Base-by-base conservation (phyloP, 495 filamentous ascomycete genomes). In the Hyaloscypha variabilis region DNA sequence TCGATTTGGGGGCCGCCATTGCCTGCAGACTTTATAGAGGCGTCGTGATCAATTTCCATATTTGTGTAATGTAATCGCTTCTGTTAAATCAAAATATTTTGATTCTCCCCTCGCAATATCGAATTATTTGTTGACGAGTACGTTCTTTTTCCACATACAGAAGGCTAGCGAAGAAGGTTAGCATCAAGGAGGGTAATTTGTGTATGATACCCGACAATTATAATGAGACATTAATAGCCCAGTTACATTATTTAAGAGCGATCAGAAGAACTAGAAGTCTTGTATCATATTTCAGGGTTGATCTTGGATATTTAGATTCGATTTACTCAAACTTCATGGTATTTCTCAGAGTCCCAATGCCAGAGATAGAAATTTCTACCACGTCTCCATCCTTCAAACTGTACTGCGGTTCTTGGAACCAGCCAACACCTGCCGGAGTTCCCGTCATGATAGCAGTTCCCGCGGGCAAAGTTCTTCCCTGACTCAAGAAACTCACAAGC, bases 1-100 rank as follows among this genome's bases (percentile, higher is more conserved):
- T 52, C 30, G n/a, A 52, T 68, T 25, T 68, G 62, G 66, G 62
- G 66, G 19, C 65, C 65, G 17, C n/a, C 49, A 6, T 31, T 62
- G 25, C 59, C 59, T 21, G 23, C 24, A 2, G 26, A 30, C 14
- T 58, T 58, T 58, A 8, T 31, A 21, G 28, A 58, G 17, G 17
- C 39, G 4, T 46, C 6, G 39, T 46, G 39, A 46, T 19, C 19
- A 4, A 14, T 17, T 17, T 17, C 19, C 4, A 17, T 19, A 17
- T 3, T 17, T 17, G 39, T 46, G 10, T 46, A 46, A 17, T 4
- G 0, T 46, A 1, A 1, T 46, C 4, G 4, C 14, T 17, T 46
- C 39, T 42, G 19, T 42, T 14, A 19, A 42, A 42, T 13, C 5
- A 36, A 5, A 36, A 5, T 36, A 13, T 36, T 36, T 36, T 5